Conservation (phyloP, 164 flowering plant genomes). For the Vitis amurensis region DNA sequence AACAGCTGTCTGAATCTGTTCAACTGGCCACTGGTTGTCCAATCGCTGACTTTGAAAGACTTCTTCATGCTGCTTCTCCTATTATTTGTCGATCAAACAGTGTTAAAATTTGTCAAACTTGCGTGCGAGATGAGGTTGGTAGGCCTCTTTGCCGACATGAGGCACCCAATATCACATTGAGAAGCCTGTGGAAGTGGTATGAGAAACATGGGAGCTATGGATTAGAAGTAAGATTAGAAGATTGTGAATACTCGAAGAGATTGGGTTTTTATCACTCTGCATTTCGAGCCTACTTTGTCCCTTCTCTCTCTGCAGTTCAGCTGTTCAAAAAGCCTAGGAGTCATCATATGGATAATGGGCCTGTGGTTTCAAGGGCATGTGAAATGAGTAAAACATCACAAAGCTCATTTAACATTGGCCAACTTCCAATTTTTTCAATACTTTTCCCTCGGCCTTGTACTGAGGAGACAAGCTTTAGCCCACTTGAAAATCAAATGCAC, state of each 20-base stretch:
- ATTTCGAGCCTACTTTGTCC: slow-evolving; percentile 70
- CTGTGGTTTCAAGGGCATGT: slow-evolving; percentile 16
- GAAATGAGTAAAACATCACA: slow-evolving; percentile 10
- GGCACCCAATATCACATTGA: slow-evolving; percentile 43
- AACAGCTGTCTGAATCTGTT: slow-evolving; percentile 52
- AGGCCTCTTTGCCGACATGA: slow-evolving; percentile 48
- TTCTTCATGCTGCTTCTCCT: slow-evolving; percentile 60
- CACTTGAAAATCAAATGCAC: slow-evolving; percentile 4
- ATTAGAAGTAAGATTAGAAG: slow-evolving; percentile 56
- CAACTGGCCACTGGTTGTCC: slow-evolving; percentile 49
- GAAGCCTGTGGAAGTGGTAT: slow-evolving; percentile 76
- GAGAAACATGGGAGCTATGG: slow-evolving; percentile 72
- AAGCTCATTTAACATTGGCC: slow-evolving; percentile 14
- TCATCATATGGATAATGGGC: slow-evolving; percentile 10
- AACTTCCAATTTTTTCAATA: slow-evolving; percentile 23
- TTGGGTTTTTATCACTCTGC: slow-evolving; percentile 27
- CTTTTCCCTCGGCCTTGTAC: slow-evolving; percentile 37
- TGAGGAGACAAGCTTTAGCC: slow-evolving; percentile 8
- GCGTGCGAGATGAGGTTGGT: slow-evolving; percentile 23
- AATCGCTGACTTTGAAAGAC: slow-evolving; percentile 64
- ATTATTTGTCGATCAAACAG: slow-evolving; percentile 26
- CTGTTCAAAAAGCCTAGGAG: slow-evolving; percentile 41
- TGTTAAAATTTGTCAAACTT: slow-evolving; percentile 23
- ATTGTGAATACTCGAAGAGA: slow-evolving; percentile 30
- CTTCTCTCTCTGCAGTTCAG: slow-evolving; percentile 77